A percentile compares a stretch with the other conserved stretches of the same genome.
phyloP scores from a whole-genome alignment of 2,329 filamentous ascomycete genomes.

The Chaetomiaceae sp. region DNA sequence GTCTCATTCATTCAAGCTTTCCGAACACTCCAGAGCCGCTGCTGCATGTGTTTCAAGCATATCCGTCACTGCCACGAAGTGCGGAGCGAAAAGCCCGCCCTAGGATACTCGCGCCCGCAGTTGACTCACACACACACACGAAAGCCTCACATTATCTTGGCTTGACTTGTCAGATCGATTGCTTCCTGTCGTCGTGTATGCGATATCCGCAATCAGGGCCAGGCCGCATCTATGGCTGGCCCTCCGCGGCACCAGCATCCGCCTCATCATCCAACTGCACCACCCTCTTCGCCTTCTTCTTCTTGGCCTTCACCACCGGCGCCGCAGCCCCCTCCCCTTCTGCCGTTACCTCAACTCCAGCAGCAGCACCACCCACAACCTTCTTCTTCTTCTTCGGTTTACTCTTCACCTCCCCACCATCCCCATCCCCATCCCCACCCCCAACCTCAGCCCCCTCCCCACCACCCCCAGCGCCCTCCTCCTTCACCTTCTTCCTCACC shows the following conservation, averaged over 20 bases:
- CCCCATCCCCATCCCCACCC: constrained; percentile 30
- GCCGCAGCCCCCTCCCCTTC: constrained; percentile 4
- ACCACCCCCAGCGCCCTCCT: neutral
- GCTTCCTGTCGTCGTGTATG: no score
- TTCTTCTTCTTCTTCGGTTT: constrained; percentile 28
- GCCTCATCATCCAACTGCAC: constrained; percentile 23
- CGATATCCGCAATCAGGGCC: no score
- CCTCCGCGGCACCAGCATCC: neutral
- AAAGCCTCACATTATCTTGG: no score
- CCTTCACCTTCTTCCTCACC: constrained; percentile 32
- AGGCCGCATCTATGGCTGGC: neutral
- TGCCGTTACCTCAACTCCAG: neutral
- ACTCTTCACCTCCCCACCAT: constrained; percentile 23
- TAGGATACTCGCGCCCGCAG: no score
- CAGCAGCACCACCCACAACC: constrained; percentile 8
- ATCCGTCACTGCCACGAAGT: no score
- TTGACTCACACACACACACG: no score
- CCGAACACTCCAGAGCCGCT: no score
- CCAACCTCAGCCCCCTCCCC: neutral
- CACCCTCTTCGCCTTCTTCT: constrained; percentile 23
- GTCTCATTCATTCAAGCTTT: no score
- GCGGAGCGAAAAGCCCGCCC: no score
- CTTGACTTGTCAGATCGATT: no score
- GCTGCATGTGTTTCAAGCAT: no score
- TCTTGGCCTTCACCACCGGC: constrained; percentile 24